Conservation (phyloP, 2,329 filamentous ascomycete genomes). For the Bipolaris gigantea region DNA sequence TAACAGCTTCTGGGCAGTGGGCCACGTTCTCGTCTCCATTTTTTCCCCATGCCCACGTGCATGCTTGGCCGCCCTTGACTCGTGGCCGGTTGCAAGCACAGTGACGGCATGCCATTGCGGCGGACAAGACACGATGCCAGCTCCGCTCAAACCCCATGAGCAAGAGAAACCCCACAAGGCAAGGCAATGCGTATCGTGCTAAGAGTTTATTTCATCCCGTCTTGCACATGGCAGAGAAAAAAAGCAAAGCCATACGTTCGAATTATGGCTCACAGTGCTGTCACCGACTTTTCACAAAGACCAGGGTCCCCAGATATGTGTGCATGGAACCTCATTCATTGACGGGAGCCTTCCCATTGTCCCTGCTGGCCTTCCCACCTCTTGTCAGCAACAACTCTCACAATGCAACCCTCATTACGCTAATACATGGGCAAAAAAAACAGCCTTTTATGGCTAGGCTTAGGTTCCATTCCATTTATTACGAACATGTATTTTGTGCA, state of each 20-base stretch:
- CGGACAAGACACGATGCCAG: background rate
- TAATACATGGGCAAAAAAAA: background rate
- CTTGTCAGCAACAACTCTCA: background rate
- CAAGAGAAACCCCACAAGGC: background rate
- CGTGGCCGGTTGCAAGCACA: background rate
- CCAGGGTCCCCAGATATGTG: background rate
- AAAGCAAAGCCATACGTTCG: background rate
- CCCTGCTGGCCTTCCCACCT: background rate
- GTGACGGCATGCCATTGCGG: background rate
- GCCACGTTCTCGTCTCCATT: conserved; percentile 1
- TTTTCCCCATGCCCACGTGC: no score
- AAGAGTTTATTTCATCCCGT: no score
- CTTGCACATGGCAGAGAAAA: background rate
- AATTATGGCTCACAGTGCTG: background rate
- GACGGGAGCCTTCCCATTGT: background rate
- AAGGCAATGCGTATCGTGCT: background rate
- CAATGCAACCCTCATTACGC: background rate
- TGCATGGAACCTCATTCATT: background rate
- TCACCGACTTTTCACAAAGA: background rate
- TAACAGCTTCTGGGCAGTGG: conserved; percentile 1
- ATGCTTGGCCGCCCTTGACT: background rate
- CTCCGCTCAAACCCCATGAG: background rate
- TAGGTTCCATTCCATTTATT: background rate
- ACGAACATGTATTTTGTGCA: background rate
- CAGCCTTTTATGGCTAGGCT: background rate